Conservation (phyloP, 2,329 filamentous ascomycete species). For the Arthroderma sp. region DNA sequence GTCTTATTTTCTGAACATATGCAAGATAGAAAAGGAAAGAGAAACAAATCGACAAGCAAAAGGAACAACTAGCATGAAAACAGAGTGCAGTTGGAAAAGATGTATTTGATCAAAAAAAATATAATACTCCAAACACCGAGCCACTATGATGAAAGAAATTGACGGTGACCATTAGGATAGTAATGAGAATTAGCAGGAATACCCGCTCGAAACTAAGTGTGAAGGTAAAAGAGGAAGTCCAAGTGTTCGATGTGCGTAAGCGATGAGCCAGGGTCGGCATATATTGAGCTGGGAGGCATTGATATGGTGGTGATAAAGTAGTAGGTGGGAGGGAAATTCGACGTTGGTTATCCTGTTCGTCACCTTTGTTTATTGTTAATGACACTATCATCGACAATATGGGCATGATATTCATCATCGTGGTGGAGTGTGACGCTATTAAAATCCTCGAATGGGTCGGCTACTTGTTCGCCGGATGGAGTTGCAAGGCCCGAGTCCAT, state of each 20-base stretch:
- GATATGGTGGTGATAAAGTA: constrained; percentile 14
- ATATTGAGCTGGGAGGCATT: too few relatives aligned
- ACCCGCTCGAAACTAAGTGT: too few relatives aligned
- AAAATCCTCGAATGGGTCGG: constrained; percentile 95
- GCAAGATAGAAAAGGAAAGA: background rate
- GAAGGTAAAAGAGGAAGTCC: too few relatives aligned
- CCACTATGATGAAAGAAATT: too few relatives aligned
- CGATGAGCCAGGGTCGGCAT: too few relatives aligned
- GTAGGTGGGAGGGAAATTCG: constrained; percentile 35
- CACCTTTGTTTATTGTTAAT: constrained; percentile 19
- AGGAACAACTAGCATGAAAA: background rate
- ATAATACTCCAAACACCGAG: too few relatives aligned
- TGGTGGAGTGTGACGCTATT: constrained; percentile 97
- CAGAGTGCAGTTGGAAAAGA: too few relatives aligned
- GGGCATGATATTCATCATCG: constrained; percentile 60
- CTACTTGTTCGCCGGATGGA: constrained; percentile 58
- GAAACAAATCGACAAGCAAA: background rate
- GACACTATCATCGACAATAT: constrained; percentile 10
- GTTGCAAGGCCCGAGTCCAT: constrained; percentile 76
- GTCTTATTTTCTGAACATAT: too few relatives aligned
- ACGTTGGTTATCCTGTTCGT: constrained; percentile 37
- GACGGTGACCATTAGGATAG: too few relatives aligned
- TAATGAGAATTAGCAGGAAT: too few relatives aligned
- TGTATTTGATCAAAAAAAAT: too few relatives aligned
- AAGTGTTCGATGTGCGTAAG: too few relatives aligned